Evolutionary conservation across 768 basidiomycete genomes (phyloP).

Genomic region (Amanita fuliginea): DNA sequence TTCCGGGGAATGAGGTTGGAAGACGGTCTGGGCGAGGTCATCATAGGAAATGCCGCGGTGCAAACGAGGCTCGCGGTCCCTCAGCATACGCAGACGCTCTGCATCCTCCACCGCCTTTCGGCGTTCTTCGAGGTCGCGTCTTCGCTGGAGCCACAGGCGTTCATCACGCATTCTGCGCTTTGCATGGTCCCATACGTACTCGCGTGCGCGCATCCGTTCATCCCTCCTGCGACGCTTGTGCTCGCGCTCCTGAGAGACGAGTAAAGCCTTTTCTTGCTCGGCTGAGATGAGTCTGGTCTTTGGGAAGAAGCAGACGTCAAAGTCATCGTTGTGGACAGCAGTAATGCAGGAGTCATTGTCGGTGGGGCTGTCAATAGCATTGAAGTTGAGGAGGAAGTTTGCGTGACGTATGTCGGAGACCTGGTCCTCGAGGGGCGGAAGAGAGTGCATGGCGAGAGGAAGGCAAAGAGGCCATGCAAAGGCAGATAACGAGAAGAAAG

Average conservation of each 20-base stretch:
- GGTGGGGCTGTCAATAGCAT: constrained; percentile 48
- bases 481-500: constrained; percentile 4
- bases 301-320: constrained; percentile 36
- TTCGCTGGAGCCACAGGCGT: constrained; percentile 20
- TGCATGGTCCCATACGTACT: constrained; percentile 36
- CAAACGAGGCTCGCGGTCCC: constrained; percentile 15
- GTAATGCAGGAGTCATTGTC: constrained; percentile 56
- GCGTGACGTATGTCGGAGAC: constrained; percentile 55
- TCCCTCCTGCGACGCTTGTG: constrained; percentile 24
- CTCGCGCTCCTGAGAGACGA: constrained; percentile 27
- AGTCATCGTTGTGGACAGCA: constrained; percentile 42
- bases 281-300: constrained; percentile 27
- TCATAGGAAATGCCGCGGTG: constrained; percentile 13
- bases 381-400: constrained; percentile 50
- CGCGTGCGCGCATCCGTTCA: constrained; percentile 33
- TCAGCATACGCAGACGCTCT: constrained; percentile 12
- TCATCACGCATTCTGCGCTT: constrained; percentile 32
- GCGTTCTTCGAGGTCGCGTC: constrained; percentile 21
- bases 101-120: constrained; percentile 12
- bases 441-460: constrained; percentile 31
- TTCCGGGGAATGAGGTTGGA: constrained; percentile 1
- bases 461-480: constrained; percentile 11
- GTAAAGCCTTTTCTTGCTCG: constrained; percentile 28
- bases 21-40: not conserved
- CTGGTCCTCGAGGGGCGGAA: constrained; percentile 42